phyloP scores from a whole-genome alignment of 352 stramenopile genomes.

The Globisporangium lucens region DNA sequence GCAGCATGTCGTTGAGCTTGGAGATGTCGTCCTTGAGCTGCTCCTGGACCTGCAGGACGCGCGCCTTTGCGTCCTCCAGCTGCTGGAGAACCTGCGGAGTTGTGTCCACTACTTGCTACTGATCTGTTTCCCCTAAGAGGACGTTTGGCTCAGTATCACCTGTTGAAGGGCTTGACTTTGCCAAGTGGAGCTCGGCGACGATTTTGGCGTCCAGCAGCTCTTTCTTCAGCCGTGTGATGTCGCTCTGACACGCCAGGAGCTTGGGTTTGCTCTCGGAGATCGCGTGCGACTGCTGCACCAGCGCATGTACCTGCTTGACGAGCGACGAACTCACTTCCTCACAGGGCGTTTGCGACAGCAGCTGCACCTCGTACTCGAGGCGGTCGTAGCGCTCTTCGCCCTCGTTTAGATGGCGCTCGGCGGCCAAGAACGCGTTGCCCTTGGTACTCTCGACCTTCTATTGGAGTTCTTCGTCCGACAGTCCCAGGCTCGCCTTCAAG shows the following conservation, averaged over 20 bases:
- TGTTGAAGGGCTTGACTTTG: conserved; percentile 19
- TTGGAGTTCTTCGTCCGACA: conserved; percentile 74
- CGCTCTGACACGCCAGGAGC: conserved; percentile 30
- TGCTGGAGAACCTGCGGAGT: background rate
- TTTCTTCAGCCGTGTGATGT: conserved; percentile 43
- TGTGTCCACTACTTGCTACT: background rate
- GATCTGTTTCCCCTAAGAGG: background rate
- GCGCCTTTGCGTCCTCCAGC: conserved; percentile 40
- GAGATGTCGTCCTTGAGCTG: conserved; percentile 40
- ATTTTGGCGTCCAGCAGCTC: conserved; percentile 37
- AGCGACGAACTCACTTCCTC: conserved; percentile 51
- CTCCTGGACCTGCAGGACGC: conserved; percentile 43
- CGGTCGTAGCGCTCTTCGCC: conserved; percentile 72
- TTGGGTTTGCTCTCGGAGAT: conserved; percentile 40
- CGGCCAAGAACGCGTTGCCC: conserved; percentile 66
- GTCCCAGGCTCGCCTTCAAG: conserved; percentile 64
- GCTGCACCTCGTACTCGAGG: conserved; percentile 58
- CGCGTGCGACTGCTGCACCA: conserved; percentile 35
- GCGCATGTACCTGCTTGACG: conserved; percentile 30
- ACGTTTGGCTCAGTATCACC: background rate
- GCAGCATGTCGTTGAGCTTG: conserved; percentile 45
- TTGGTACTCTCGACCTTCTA: conserved; percentile 79
- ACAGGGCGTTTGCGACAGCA: conserved; percentile 45
- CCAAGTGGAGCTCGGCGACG: conserved; percentile 36
- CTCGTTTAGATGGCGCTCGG: conserved; percentile 44